Evolutionary conservation across 1,284 basidiomycete species (phyloP).

Genomic region (Tremellales sp.): DNA sequence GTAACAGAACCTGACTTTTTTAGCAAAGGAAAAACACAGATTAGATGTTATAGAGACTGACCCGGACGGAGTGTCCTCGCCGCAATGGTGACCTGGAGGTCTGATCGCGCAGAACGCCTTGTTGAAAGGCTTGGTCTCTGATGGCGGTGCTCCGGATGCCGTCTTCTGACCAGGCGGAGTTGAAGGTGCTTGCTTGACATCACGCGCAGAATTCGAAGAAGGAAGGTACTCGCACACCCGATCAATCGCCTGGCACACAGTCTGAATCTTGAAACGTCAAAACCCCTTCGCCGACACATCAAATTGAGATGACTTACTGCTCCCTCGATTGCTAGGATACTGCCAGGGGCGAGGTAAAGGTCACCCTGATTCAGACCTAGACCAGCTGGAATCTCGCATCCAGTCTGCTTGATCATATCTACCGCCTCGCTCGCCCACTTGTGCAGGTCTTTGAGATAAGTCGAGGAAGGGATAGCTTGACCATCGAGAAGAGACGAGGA

Average conservation of each 20-base stretch:
- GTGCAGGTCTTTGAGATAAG: constrained; percentile 39
- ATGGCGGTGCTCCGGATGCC: not conserved
- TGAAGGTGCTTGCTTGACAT: constrained; percentile 13
- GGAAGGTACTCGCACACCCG: constrained; percentile 41
- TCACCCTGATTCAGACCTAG: constrained; percentile 66
- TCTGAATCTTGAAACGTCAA: constrained; percentile 45
- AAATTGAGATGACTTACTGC: constrained; percentile 23
- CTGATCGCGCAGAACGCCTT: constrained; percentile 78
- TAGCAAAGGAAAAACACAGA: not conserved
- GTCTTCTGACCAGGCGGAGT: constrained; percentile 14
- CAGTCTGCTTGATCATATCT: constrained; percentile 61
- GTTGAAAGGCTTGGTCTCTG: constrained; percentile 12
- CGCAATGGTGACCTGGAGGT: constrained; percentile 89
- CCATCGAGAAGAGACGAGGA: constrained; percentile 2
- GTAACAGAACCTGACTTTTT: constrained; percentile 67
- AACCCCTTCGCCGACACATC: constrained; percentile 49
- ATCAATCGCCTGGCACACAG: constrained; percentile 81
- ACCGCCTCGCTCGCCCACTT: constrained; percentile 63
- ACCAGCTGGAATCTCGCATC: constrained; percentile 72
- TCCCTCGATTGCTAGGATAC: constrained; percentile 48
- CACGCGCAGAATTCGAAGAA: constrained; percentile 3
- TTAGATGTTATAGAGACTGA: constrained; percentile 24
- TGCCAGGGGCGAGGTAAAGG: constrained; percentile 63
- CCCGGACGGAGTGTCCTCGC: constrained; percentile 79
- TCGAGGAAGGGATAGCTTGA: constrained; percentile 20